These are phyloP conservation scores for Penicillium bialowiezense DNA, from an alignment of 495 filamentous ascomycete genomes.

Conservation along the genomic window DNA sequence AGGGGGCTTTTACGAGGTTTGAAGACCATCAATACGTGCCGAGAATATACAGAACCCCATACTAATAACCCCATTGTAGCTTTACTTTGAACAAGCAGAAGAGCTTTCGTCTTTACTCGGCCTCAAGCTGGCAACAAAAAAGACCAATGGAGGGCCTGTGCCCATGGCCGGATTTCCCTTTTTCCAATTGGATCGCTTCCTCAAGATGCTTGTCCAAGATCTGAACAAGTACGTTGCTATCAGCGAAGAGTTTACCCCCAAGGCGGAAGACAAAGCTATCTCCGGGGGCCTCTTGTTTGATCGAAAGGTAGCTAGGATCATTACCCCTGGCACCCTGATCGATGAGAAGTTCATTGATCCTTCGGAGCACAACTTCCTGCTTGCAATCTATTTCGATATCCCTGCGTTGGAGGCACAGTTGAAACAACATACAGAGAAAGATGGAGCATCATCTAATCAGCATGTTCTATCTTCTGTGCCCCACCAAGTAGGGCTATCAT, in stretches of 20 bases:
- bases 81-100: slow-evolving; percentile 93
- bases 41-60: too few species aligned
- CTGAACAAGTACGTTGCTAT: slow-evolving; percentile 87
- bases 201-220: slow-evolving; percentile 91
- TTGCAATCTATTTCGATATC: slow-evolving; percentile 63
- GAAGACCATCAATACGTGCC: not conserved
- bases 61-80: slow-evolving; percentile 35
- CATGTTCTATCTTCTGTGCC: slow-evolving; percentile 39
- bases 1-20: slow-evolving; percentile 88
- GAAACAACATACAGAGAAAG: slow-evolving; percentile 14
- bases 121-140: slow-evolving; percentile 81
- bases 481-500: slow-evolving; percentile 72
- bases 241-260: slow-evolving; percentile 82
- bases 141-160: slow-evolving; percentile 68
- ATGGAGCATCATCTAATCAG: slow-evolving; percentile 20
- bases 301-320: slow-evolving; percentile 76
- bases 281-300: slow-evolving; percentile 77
- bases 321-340: slow-evolving; percentile 93
- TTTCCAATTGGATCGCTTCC: slow-evolving; percentile 84
- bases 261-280: slow-evolving; percentile 61
- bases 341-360: slow-evolving; percentile 97
- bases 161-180: slow-evolving; percentile 94
- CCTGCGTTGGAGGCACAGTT: slow-evolving; percentile 18
- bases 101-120: slow-evolving; percentile 82
- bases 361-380: slow-evolving; percentile 85